These are phyloP conservation scores for Fusarium sp. DNA, from an alignment of 2,329 filamentous ascomycete genomes.

Conservation along the genomic window DNA sequence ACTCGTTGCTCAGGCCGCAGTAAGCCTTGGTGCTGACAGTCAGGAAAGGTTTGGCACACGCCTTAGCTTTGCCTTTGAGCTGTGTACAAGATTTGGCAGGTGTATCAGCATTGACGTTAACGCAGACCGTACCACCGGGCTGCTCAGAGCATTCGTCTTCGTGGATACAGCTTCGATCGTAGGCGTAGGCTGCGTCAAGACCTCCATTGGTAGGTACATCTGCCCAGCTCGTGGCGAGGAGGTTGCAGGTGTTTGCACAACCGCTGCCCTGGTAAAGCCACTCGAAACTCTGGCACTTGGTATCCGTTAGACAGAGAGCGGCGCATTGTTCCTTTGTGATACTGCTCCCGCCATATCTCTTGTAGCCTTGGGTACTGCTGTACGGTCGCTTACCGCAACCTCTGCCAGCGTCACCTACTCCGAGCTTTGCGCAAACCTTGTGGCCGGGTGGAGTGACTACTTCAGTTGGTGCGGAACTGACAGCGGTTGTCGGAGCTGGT, in stretches of 20 bases:
- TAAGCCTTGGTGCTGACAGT: slow-evolving; percentile 9
- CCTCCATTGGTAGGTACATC: slow-evolving; percentile 25
- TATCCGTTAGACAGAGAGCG: slow-evolving; percentile 35
- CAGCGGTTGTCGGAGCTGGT: not conserved
- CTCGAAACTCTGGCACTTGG: slow-evolving; percentile 39
- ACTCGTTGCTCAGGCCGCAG: slow-evolving; percentile 33
- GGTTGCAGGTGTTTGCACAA: slow-evolving; percentile 34
- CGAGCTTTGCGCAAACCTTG: slow-evolving; percentile 36
- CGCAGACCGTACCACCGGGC: slow-evolving; percentile 27
- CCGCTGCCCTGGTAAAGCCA: slow-evolving; percentile 33
- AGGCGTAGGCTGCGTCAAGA: slow-evolving; percentile 29
- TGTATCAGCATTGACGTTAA: slow-evolving; percentile 39
- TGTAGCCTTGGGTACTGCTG: slow-evolving; percentile 37
- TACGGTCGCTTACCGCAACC: slow-evolving; percentile 39
- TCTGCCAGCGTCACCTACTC: slow-evolving; percentile 22
- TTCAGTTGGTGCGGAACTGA: slow-evolving; percentile 4
- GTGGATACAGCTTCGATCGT: slow-evolving; percentile 38
- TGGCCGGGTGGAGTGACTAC: slow-evolving; percentile 3
- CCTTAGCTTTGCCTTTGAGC: slow-evolving; percentile 31
- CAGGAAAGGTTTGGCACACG: slow-evolving; percentile 40
- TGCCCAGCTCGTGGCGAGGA: slow-evolving; percentile 17
- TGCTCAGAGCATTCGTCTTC: slow-evolving; percentile 20
- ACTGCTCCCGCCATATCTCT: slow-evolving; percentile 21
- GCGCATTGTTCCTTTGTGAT: slow-evolving; percentile 40
- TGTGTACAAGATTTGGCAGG: slow-evolving; percentile 29